Conservation (phyloP, 768 basidiomycete genomes). For the Hydnomerulius pinastri region DNA sequence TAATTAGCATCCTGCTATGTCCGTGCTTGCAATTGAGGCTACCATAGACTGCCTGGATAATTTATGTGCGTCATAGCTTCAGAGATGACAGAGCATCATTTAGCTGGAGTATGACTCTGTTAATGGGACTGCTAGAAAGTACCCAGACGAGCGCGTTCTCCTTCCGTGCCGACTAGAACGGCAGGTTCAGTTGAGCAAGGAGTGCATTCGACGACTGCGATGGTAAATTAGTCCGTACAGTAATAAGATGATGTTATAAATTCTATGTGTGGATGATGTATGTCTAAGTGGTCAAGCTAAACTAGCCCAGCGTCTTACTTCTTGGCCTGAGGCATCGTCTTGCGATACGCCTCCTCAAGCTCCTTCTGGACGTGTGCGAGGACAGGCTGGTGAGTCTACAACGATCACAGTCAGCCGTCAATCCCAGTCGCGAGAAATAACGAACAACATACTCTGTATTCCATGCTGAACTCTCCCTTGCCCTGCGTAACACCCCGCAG, state of each 20-base stretch:
- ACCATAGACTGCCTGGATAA: no score
- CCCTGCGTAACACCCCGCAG: slow-evolving; percentile 94
- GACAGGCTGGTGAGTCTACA: slow-evolving; percentile 77
- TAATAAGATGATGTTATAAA: slow-evolving; percentile 16
- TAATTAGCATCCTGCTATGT: no score
- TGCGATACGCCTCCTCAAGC: slow-evolving; percentile 83
- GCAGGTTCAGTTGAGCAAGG: no score
- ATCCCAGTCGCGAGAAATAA: neutral
- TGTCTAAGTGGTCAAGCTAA: neutral
- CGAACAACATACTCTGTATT: slow-evolving; percentile 60
- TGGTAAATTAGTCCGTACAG: slow-evolving; percentile 12
- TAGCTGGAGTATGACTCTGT: no score
- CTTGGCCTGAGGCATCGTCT: slow-evolving; percentile 68
- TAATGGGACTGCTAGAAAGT: no score
- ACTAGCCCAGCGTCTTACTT: slow-evolving; percentile 47
- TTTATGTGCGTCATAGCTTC: no score
- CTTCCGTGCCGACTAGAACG: no score
- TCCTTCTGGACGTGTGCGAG: slow-evolving; percentile 86
- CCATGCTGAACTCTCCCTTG: slow-evolving; percentile 88
- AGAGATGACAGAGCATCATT: no score
- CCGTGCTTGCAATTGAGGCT: no score
- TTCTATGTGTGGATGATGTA: slow-evolving; percentile 15
- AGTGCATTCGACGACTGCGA: slow-evolving; percentile 7
- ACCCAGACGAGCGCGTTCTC: no score
- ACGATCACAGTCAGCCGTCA: slow-evolving; percentile 3